Evolutionary conservation across 139 green algal species (phyloP), one percentile per base, ranked within the genome.

Genomic region (Chloropicon primus): DNA sequence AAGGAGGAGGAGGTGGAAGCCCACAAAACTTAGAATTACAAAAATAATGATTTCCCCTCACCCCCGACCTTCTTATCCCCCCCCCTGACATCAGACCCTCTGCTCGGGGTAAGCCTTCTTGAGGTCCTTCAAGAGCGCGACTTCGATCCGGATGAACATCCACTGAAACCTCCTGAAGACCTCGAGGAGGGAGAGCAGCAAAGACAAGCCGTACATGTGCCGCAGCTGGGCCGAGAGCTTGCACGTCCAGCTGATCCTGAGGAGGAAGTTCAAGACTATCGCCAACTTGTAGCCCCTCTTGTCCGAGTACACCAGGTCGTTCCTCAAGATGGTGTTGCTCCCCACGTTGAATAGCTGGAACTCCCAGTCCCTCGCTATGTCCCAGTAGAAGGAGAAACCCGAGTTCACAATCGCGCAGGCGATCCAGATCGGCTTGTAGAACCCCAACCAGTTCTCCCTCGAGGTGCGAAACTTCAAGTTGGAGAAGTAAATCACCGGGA

Each of bases 341-440:
- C 78, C 75, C 26, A 80, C 0, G 22, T 53, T 74, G 71, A 78
- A 76, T 26, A 28, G 25, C 76, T 25, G 29, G 27, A 27, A 92
- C 81, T 96, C 93, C 95, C 95, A 99, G 79, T 99, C 95, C 1
- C 90, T 82, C 78, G 94, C 91, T 2, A 97, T 77, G 79, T 99
- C 95, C 95, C 95, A 99, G 84, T 94, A 98, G 79, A 90, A 97
- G 2, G 88, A 94, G 85, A 92, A 98, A 5, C 29, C 76, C 22
- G 87, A 89, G 89, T 98, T 99, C 76, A 98, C 24, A 1, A 88
- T 53, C 17, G 84, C 82, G 1, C 86, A 84, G 0, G 73, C 71
- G 0, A 98, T 76, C 95, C 95, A 99, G 29, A 91, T 29, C 2
- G 84, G 80, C 77, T 84, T 86, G 72, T 84, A 92, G 1, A 82